Conservation (phyloP, 2,329 filamentous ascomycete species). For the Tolypocladium album region DNA sequence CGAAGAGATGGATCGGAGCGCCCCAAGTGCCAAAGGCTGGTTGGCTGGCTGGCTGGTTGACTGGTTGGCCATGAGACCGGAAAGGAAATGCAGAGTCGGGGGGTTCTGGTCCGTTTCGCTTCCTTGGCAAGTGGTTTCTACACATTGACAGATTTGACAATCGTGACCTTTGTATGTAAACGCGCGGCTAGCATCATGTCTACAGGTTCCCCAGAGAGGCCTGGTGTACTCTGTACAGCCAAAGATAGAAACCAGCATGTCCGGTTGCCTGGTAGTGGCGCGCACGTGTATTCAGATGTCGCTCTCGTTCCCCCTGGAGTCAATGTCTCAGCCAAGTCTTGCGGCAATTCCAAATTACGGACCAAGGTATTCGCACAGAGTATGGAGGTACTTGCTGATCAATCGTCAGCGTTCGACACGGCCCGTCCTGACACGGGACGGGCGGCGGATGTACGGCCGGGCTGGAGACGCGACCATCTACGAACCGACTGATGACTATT, state of each 20-base stretch:
- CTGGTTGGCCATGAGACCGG: background rate
- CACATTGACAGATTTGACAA: background rate
- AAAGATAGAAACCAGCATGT: background rate
- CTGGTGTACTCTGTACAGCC: background rate
- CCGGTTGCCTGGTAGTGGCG: background rate
- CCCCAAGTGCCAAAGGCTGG: background rate
- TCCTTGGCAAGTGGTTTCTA: background rate
- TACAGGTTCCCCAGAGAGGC: background rate
- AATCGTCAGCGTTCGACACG: conserved; percentile 2
- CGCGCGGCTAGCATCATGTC: background rate
- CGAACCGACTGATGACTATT: background rate
- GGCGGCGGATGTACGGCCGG: background rate
- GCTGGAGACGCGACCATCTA: background rate
- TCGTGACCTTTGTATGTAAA: background rate
- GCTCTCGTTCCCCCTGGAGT: background rate
- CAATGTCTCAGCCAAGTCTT: conserved; percentile 3
- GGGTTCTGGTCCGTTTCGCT: background rate
- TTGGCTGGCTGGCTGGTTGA: background rate
- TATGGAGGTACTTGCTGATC: background rate
- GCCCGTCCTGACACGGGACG: background rate
- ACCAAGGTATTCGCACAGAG: background rate
- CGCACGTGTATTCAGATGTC: background rate
- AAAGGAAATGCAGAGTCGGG: background rate
- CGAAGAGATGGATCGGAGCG: background rate
- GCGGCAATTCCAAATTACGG: background rate